Conservation (phyloP, 768 basidiomycete species). For the Sarcodon aspratus region DNA sequence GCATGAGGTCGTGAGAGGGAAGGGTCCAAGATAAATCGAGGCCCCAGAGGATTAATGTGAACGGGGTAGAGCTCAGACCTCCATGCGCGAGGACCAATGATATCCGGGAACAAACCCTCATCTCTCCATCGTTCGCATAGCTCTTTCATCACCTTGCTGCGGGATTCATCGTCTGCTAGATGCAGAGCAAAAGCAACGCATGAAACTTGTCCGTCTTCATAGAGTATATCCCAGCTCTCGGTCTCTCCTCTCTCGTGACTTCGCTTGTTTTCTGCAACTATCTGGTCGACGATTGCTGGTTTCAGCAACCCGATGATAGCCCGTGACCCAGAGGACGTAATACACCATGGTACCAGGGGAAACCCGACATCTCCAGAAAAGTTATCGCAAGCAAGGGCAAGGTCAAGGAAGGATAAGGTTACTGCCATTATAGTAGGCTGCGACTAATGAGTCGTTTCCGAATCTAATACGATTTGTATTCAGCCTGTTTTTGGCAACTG, state of each 20-base stretch:
- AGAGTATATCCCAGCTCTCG: constrained; percentile 31
- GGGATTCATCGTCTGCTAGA: constrained; percentile 19
- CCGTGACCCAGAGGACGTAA: constrained; percentile 37
- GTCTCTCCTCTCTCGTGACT: constrained; percentile 14
- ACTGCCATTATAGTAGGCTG: too few species aligned
- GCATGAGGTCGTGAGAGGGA: neutral
- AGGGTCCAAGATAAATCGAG: constrained; percentile 17
- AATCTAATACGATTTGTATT: too few species aligned
- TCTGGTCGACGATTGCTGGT: constrained; percentile 40
- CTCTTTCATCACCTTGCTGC: constrained; percentile 50
- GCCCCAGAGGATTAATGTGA: constrained; percentile 59
- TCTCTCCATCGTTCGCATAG: constrained; percentile 74
- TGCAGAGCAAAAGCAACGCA: constrained; percentile 10
- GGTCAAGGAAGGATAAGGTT: constrained; percentile 37
- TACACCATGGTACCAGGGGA: constrained; percentile 40
- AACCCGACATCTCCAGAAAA: constrained; percentile 29
- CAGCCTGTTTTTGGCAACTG: too few species aligned
- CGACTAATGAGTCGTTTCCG: too few species aligned
- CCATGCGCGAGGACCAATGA: constrained; percentile 76
- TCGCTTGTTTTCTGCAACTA: constrained; percentile 38
- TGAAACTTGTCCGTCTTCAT: constrained; percentile 12
- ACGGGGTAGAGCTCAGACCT: constrained; percentile 75
- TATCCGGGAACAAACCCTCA: constrained; percentile 42
- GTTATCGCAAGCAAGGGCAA: constrained; percentile 68
- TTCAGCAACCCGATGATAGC: constrained; percentile 53